A percentile compares a stretch with the other conserved stretches of the same genome.
Conservation (phyloP, 441 rosid genomes). For the Brassica hybrid region DNA sequence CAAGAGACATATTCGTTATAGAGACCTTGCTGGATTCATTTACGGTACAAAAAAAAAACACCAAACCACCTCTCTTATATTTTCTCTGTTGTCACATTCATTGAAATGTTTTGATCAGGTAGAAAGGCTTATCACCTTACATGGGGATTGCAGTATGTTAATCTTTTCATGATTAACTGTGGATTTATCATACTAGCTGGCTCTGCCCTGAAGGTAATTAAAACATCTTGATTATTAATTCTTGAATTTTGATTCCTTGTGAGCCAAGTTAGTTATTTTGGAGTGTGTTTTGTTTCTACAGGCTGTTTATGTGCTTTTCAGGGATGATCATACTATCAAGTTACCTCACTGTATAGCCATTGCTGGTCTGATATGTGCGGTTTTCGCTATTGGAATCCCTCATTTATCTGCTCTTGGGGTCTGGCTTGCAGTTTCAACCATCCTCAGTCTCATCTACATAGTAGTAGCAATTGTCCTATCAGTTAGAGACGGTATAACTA, state of each 20-base stretch:
- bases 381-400: constrained; percentile 89
- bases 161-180: constrained; percentile 93
- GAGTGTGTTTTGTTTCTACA: constrained; percentile 43
- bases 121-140: constrained; percentile 70
- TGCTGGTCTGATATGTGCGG: constrained; percentile 70
- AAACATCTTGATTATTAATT: not conserved
- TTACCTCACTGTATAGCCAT: constrained; percentile 86
- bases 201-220: constrained; percentile 77
- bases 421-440: constrained; percentile 86
- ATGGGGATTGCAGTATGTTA: constrained; percentile 86
- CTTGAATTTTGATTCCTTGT: constrained; percentile 3
- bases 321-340: constrained; percentile 64
- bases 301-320: constrained; percentile 81
- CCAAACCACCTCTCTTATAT: not conserved
- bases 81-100: not conserved
- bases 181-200: constrained; percentile 93
- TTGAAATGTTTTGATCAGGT: constrained; percentile 48
- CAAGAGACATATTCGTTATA: constrained; percentile 88
- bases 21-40: constrained; percentile 86
- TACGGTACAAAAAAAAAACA: constrained; percentile 62
- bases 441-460: constrained; percentile 72
- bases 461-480: constrained; percentile 64
- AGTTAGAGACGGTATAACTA: constrained; percentile 63
- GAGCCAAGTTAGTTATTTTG: constrained; percentile 14
- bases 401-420: constrained; percentile 86